These are phyloP conservation scores for Miamiensis avidus DNA, from an alignment of 169 alveolate genomes.

Conservation along the genomic window DNA sequence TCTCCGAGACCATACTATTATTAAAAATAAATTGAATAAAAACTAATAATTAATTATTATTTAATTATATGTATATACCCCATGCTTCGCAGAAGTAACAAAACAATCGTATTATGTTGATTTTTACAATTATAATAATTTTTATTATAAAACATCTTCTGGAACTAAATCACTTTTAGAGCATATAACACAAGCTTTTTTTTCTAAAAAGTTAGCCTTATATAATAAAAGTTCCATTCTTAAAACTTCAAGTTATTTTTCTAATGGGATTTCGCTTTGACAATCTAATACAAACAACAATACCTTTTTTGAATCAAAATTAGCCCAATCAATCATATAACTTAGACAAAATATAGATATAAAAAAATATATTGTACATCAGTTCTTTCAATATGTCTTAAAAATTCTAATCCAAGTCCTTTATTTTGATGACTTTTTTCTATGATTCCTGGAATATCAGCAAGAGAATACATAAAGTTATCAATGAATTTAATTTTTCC, in stretches of 20 bases:
- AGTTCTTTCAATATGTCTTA: slow-evolving; percentile 89
- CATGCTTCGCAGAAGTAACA: background rate
- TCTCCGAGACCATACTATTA: background rate
- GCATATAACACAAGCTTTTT: background rate
- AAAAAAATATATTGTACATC: slow-evolving; percentile 47
- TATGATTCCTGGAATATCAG: slow-evolving; percentile 93
- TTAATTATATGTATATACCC: background rate
- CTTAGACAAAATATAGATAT: no score
- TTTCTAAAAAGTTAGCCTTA: slow-evolving; percentile 34
- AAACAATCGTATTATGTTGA: background rate
- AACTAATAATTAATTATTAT: no score
- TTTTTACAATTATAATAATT: no score
- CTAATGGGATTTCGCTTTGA: slow-evolving; percentile 16
- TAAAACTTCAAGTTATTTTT: slow-evolving; percentile 32
- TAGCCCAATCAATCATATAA: background rate
- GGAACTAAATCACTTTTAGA: background rate
- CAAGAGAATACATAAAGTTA: slow-evolving; percentile 68
- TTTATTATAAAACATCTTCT: background rate
- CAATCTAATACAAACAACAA: slow-evolving; percentile 25
- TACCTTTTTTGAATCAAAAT: slow-evolving; percentile 13
- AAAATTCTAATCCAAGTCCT: slow-evolving; percentile 90
- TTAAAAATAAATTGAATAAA: no score
- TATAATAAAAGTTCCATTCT: slow-evolving; percentile 40
- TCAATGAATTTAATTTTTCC: slow-evolving; percentile 78
- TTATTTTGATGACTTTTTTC: slow-evolving; percentile 87